These are phyloP conservation scores for Amoeboaphelidium protococcarum DNA, from an alignment of 371 early-diverging fungal species.

Conservation along the genomic window DNA sequence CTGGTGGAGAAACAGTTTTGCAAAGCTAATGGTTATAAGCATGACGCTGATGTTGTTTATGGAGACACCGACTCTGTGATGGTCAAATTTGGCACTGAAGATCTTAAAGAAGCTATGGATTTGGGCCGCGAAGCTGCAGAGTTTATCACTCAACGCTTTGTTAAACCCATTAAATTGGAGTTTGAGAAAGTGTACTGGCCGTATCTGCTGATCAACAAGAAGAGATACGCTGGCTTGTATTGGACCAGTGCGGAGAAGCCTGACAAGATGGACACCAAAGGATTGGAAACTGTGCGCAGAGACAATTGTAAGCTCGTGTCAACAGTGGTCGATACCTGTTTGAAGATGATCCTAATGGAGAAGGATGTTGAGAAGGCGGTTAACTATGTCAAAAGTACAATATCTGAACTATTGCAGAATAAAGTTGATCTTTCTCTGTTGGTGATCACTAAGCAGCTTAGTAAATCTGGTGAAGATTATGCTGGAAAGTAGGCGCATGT, in stretches of 20 bases:
- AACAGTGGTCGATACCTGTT: conserved; percentile 75
- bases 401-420: conserved; percentile 80
- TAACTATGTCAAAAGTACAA: conserved; percentile 66
- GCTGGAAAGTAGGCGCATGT: conserved; percentile 91
- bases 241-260: conserved; percentile 76
- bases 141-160: conserved; percentile 59
- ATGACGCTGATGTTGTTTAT: conserved; percentile 86
- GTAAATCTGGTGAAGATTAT: conserved; percentile 76
- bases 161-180: conserved; percentile 90
- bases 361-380: conserved; percentile 66
- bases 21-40: conserved; percentile 55
- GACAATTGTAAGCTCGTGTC: conserved; percentile 93
- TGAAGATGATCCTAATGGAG: conserved; percentile 75
- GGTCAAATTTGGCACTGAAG: conserved; percentile 81
- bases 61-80: conserved; percentile 99
- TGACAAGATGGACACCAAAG: conserved; percentile 95
- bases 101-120: conserved; percentile 60
- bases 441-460: conserved; percentile 92
- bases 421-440: conserved; percentile 91
- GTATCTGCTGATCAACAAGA: conserved; percentile 96
- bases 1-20: conserved; percentile 66
- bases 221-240: conserved; percentile 98
- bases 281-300: conserved; percentile 98
- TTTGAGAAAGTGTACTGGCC: conserved; percentile 99
- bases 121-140: conserved; percentile 67